Base-by-base conservation (phyloP, 75 land plant species). In the Gnetum montanum region DNA sequence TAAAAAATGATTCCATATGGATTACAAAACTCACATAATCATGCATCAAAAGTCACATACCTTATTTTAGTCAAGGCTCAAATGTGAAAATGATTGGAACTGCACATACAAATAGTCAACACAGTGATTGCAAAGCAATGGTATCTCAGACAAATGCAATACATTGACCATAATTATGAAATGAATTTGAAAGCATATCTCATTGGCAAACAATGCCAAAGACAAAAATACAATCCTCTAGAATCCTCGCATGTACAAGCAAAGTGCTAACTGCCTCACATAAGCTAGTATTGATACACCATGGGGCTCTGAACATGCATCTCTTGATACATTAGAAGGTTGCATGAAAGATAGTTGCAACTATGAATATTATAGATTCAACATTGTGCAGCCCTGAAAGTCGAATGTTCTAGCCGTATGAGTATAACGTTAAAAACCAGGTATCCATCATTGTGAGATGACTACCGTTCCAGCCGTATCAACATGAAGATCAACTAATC, bases 211-310 rank as follows among this genome's bases (percentile, higher is more conserved):
- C 22, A 53, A 31, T 33, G 37, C 36, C 36, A 19, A 53, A 33
- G 34, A 53, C 36, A 53, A 53, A n/a, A 53, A 53, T 33, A 53
- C 55, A 53, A 33, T 53, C 55, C 55, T 33, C 37, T 36, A 53
- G 55, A 31, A 33, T 53, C 36, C 55, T 53, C 37, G 23, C 34
- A 33, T 53, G 36, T 53, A 53, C 55, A 53, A 31, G 29, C 25
- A 53, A 53, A 34, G 34, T 31, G 55, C 8, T 29, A 53, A 22
- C 26, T 53, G 55, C 55, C 55, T 31, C 29, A 33, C 55, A 53
- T 13, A 31, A 33, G 34, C 26, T n/a, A 53, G n/a, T n/a, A 34
- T 11, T 30, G 22, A 26, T 33, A 53, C 25, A 53, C 36, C 55
- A n/a, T 26, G 10, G 36, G 31, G 55, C 10, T 33, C 23, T 34